These are phyloP conservation scores for Aphanomyces stellatus DNA, from an alignment of 352 stramenopile genomes.

Conservation along the genomic window DNA sequence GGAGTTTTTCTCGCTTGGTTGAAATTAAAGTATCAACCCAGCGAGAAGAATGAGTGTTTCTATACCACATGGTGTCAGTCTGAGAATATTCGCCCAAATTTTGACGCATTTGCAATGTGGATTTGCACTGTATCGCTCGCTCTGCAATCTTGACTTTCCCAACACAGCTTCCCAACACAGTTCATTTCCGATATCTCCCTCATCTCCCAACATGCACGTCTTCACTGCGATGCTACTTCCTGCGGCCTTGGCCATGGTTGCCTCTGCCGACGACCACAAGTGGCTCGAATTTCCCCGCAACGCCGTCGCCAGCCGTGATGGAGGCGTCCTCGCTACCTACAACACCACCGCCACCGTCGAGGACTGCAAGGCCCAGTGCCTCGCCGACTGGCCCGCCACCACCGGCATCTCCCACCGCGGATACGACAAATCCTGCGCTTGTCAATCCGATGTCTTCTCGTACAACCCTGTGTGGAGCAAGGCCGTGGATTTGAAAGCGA, in stretches of 20 bases:
- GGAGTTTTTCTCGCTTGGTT: no score
- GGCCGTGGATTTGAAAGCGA: neutral
- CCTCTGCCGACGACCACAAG: neutral
- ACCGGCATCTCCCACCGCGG: neutral
- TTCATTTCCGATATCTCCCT: no score
- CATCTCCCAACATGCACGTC: neutral
- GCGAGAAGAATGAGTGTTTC: neutral
- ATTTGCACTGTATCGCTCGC: neutral
- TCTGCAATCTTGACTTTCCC: no score
- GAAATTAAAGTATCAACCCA: neutral
- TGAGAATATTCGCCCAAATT: neutral
- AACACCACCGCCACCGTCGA: neutral
- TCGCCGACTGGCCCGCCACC: neutral
- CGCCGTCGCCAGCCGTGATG: neutral
- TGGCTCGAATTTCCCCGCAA: neutral
- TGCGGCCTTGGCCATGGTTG: neutral
- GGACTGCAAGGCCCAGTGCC: neutral
- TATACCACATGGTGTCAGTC: neutral
- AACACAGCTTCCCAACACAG: no score
- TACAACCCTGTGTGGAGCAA: neutral
- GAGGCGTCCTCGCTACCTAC: neutral
- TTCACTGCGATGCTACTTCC: neutral
- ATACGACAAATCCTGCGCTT: neutral
- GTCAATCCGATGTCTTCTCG: neutral
- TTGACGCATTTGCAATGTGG: neutral